Evolutionary conservation across 345 rosid species (phyloP).

Genomic region (Salix viminalis): DNA sequence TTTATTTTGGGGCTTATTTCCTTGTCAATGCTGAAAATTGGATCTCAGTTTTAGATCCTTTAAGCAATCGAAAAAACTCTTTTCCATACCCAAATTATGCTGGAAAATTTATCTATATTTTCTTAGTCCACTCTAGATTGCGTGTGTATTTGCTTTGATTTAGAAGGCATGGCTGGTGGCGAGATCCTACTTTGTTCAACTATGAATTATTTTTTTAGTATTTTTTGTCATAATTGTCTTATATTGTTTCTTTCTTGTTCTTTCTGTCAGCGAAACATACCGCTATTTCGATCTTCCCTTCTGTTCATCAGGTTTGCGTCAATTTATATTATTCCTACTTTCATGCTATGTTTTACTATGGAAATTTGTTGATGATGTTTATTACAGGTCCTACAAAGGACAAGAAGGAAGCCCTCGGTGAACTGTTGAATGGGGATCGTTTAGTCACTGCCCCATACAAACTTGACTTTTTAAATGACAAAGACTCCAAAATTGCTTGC

Average conservation of each 20-base stretch:
- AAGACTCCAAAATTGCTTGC: constrained; percentile 23
- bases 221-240: background rate
- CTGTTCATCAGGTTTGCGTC: constrained; percentile 8
- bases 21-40: background rate
- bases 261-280: constrained; percentile 19
- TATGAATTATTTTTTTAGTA: background rate
- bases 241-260: background rate
- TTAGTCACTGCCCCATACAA: constrained; percentile 28
- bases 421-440: constrained; percentile 30
- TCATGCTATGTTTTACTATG: background rate
- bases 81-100: background rate
- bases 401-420: constrained; percentile 34
- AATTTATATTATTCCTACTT: background rate
- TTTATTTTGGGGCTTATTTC: background rate
- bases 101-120: background rate
- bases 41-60: background rate
- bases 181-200: background rate
- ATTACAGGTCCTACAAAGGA: constrained; percentile 20
- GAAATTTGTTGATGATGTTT: background rate
- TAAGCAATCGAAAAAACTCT: background rate
- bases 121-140: background rate
- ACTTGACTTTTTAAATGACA: constrained; percentile 22
- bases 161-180: too few species aligned
- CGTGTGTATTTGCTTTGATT: too few species aligned
- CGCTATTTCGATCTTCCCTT: constrained; percentile 16